These are phyloP conservation scores for Lactarius deliciosus DNA, from an alignment of 768 basidiomycete genomes.

Conservation along the genomic window DNA sequence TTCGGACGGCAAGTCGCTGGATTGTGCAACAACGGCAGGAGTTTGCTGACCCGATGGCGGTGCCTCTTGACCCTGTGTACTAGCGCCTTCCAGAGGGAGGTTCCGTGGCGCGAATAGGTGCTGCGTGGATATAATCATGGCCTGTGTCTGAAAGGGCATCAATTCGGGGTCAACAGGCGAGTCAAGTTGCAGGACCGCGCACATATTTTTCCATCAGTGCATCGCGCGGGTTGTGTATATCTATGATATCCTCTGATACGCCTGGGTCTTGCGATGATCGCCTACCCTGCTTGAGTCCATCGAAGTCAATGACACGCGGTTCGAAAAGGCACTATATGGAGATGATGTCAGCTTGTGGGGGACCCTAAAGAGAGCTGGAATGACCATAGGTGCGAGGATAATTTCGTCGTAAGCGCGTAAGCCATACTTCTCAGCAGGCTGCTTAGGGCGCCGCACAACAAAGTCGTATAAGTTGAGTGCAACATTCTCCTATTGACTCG, in stretches of 20 bases:
- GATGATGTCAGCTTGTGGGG: conserved; percentile 4
- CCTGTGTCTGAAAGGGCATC: conserved; percentile 60
- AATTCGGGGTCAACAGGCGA: conserved; percentile 1
- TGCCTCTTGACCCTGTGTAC: conserved; percentile 13
- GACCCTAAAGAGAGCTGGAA: conserved; percentile 27
- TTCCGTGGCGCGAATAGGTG: conserved; percentile 53
- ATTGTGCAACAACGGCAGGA: conserved; percentile 21
- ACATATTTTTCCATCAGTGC: conserved; percentile 42
- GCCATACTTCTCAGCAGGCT: conserved; percentile 81
- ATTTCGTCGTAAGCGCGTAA: conserved; percentile 93
- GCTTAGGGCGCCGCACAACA: conserved; percentile 72
- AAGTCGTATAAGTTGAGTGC: conserved; percentile 91
- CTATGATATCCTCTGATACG: conserved; percentile 71
- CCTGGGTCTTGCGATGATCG: conserved; percentile 51
- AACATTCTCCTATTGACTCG: conserved; percentile 66
- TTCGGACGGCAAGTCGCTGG: conserved; percentile 28
- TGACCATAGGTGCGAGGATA: conserved; percentile 90
- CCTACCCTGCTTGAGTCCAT: conserved; percentile 60
- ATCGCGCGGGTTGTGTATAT: conserved; percentile 35
- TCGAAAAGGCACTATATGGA: conserved; percentile 79
- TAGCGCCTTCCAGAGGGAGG: conserved; percentile 18
- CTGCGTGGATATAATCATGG: conserved; percentile 89
- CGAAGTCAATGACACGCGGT: conserved; percentile 89
- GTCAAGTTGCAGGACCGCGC: conserved; percentile 28
- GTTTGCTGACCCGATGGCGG: conserved; percentile 31